These are phyloP conservation scores for Boletus bicolor DNA, from an alignment of 768 basidiomycete species.

Conservation along the genomic window DNA sequence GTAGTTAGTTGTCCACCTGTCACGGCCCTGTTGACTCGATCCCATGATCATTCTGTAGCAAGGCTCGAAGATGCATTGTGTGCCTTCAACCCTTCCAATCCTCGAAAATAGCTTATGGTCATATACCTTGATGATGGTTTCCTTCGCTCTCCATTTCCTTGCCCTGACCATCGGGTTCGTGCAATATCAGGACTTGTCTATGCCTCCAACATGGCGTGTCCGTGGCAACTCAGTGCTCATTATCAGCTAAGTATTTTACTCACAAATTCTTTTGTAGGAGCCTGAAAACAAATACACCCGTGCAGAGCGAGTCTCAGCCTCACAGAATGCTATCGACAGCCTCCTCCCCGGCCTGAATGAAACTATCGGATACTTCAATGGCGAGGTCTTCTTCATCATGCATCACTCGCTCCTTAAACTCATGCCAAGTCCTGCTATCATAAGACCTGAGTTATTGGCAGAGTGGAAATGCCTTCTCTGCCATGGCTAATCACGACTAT, in stretches of 20 bases:
- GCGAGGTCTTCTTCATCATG: conserved; percentile 20
- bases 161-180: neutral
- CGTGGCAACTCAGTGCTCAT: conserved; percentile 6
- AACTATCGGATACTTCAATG: conserved; percentile 42
- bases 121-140: neutral
- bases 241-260: neutral
- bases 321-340: conserved; percentile 41
- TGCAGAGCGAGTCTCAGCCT: conserved; percentile 40
- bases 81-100: neutral
- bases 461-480: conserved; percentile 48
- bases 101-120: neutral
- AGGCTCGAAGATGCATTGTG: neutral
- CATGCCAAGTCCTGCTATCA: neutral
- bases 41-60: neutral
- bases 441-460: conserved; percentile 54
- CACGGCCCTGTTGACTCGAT: neutral
- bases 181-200: conserved; percentile 40
- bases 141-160: neutral
- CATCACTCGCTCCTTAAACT: neutral
- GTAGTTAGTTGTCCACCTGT: neutral
- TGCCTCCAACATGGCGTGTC: conserved; percentile 45
- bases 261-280: conserved; percentile 31
- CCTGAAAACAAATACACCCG: conserved; percentile 37
- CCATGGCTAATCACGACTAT: conserved; percentile 38
- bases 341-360: conserved; percentile 38